A percentile compares a stretch with the other conserved stretches of the same genome.
Evolutionary conservation across 495 filamentous ascomycete species (phyloP).

Genomic region (Emericellopsis terricola): DNA sequence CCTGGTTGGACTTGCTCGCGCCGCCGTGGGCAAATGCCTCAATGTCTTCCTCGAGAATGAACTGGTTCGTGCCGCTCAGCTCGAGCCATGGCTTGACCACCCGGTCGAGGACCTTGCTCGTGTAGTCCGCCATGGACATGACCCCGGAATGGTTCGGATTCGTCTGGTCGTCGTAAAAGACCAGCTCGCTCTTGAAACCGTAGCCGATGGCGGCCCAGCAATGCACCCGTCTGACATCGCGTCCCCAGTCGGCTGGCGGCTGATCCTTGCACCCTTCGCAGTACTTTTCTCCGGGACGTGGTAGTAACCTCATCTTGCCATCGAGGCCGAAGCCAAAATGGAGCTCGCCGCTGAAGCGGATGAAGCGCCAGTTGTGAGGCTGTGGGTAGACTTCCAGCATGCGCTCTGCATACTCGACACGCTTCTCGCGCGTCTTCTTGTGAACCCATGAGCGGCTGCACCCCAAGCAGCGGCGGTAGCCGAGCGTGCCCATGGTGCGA

Average conservation of each 20-base stretch:
- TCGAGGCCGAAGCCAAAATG: slow-evolving; percentile 3
- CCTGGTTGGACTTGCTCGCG: slow-evolving; percentile 3
- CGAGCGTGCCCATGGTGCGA: slow-evolving; percentile 1
- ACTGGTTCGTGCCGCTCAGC: background rate
- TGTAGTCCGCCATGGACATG: slow-evolving; percentile 2
- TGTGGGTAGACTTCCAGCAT: background rate
- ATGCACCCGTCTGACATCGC: slow-evolving; percentile 1
- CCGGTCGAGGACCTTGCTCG: slow-evolving; percentile 1
- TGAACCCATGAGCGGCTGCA: background rate
- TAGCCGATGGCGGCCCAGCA: slow-evolving; percentile 1
- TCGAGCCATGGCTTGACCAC: slow-evolving; percentile 2
- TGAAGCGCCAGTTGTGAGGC: background rate
- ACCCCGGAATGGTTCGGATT: background rate
- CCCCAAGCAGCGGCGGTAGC: background rate
- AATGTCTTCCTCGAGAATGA: slow-evolving; percentile 1
- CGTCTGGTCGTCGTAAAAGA: slow-evolving; percentile 1
- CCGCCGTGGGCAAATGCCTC: slow-evolving; percentile 2
- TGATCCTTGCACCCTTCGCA: slow-evolving; percentile 1
- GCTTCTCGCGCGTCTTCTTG: slow-evolving; percentile 2
- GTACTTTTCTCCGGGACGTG: background rate
- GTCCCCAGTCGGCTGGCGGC: background rate
- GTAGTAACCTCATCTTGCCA: slow-evolving; percentile 1
- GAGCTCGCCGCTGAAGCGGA: slow-evolving; percentile 4
- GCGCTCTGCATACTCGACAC: background rate
- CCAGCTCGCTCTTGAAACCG: slow-evolving; percentile 3